Evolutionary conservation across 495 filamentous ascomycete genomes (phyloP), one percentile per base, ranked within the genome.

Genomic region (Geopyxis carbonaria): DNA sequence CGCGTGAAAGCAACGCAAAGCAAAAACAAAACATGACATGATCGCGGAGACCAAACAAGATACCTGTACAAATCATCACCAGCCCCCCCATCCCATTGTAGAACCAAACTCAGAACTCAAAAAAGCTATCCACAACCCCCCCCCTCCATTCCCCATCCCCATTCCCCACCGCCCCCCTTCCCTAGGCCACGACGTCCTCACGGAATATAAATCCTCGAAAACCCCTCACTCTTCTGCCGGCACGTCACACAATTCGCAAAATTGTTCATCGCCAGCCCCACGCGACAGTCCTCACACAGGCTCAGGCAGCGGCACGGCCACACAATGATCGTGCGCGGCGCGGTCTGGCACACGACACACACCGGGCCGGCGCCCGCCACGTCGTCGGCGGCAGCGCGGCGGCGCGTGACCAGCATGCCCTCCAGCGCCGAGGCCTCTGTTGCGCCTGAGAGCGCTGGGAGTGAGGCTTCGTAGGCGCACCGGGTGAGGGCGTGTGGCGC

Each of bases 291-390:
- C 53, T 97, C 89, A 52, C 89, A 95, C 18, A 93, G 64, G 44
- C 81, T 85, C 31, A 97, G 66, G 56, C 89, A 97, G 14, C 91
- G 74, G 53, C 89, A 97, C 2, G 89, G 89, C 91, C 91, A 95
- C 2, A 92, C 78, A 39, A 97, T 78, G 35, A 95, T 78, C 3
- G 79, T 93, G 16, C 89, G 69, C 13, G 85, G 79, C n/a, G 65
- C 70, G 19, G 72, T 72, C 54, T 95, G 89, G 52, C 89, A 97
- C 3, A 97, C 80, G 1, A 94, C 89, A 54, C 89, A 97, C 37
- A 80, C 76, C 3, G 85, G 86, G 0, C 87, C 83, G 32, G 72
- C 70, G 1, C 78, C 76, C 7, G 70, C 73, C 0, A 71, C 78
- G 2, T 80, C 79, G 2, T 65, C 65, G 70, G 79, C 86, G 0